These are phyloP conservation scores for Staphylotrichum tortipilum DNA, from an alignment of 495 filamentous ascomycete genomes.

Conservation along the genomic window DNA sequence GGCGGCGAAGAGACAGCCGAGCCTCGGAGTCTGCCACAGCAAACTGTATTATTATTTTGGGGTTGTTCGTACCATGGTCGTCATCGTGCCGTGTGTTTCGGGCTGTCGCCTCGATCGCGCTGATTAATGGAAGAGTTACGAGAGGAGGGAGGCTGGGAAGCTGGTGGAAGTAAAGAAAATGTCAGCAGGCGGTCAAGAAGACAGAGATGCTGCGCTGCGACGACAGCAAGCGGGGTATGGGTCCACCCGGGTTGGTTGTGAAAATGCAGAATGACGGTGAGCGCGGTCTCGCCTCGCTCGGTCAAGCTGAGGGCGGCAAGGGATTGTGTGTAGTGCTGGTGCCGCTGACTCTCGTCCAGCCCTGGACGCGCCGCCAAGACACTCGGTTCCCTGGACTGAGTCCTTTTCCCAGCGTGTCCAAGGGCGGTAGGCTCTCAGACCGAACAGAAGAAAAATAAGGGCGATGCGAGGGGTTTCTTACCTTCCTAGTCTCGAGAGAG, in stretches of 20 bases:
- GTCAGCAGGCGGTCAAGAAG: too few species aligned
- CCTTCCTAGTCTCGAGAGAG: constrained; percentile 6
- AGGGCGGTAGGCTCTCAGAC: neutral
- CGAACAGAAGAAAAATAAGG: neutral
- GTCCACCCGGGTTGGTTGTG: neutral
- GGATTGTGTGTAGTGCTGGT: too few species aligned
- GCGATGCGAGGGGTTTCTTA: constrained; percentile 1
- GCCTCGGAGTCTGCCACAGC: neutral
- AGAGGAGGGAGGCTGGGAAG: neutral
- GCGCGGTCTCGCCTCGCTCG: constrained; percentile 2
- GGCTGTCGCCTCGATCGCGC: neutral
- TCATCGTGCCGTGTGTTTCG: constrained; percentile 29
- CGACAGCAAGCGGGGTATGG: neutral
- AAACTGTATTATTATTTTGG: neutral
- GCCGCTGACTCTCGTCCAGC: neutral
- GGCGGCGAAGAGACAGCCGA: neutral
- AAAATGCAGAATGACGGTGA: constrained; percentile 7
- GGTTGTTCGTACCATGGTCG: constrained; percentile 42
- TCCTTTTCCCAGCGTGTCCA: neutral
- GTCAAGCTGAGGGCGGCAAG: neutral
- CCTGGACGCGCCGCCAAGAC: constrained; percentile 4
- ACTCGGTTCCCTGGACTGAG: neutral
- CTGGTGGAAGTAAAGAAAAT: neutral
- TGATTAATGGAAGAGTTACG: too few species aligned
- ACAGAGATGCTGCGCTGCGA: too few species aligned